Evolutionary conservation across 441 rosid species (phyloP).

Genomic region (Syzygium syzygioides): DNA sequence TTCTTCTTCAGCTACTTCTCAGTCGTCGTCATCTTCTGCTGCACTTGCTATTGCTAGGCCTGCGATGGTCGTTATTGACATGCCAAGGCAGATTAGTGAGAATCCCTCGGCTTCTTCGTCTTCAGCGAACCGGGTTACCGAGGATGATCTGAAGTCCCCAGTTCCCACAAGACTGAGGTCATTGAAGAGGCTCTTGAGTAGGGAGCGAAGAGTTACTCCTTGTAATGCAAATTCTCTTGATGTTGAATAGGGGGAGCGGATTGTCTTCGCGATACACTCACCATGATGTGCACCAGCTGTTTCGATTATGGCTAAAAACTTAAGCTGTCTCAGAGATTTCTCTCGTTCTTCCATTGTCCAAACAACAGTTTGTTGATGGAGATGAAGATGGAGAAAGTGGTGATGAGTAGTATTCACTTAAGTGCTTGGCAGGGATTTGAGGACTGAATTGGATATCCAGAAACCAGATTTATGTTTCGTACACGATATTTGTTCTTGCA

Average conservation of each 20-base stretch:
- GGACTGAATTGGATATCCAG: background rate
- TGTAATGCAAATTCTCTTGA: constrained; percentile 1
- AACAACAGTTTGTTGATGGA: constrained; percentile 16
- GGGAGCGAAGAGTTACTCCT: background rate
- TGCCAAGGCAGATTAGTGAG: constrained; percentile 36
- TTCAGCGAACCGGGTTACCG: constrained; percentile 11
- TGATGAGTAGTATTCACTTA: background rate
- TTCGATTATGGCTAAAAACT: background rate
- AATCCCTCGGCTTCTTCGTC: constrained; percentile 4
- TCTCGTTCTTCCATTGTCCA: constrained; percentile 14
- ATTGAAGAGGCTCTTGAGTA: constrained; percentile 38
- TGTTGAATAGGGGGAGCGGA: constrained; percentile 67
- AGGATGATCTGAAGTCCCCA: constrained; percentile 62
- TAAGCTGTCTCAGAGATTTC: constrained; percentile 1
- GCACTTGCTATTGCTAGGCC: constrained; percentile 8
- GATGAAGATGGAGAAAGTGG: constrained; percentile 2
- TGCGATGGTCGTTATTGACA: constrained; percentile 47
- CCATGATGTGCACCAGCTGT: background rate
- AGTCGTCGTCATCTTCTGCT: constrained; percentile 22
- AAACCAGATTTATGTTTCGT: background rate
- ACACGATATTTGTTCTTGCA: background rate
- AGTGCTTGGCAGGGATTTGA: background rate
- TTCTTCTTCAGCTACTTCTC: constrained; percentile 5
- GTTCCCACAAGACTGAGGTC: constrained; percentile 57
- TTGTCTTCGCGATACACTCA: background rate